These are phyloP conservation scores for Pythium coloratum DNA, from an alignment of 352 stramenopile genomes.

Conservation along the genomic window DNA sequence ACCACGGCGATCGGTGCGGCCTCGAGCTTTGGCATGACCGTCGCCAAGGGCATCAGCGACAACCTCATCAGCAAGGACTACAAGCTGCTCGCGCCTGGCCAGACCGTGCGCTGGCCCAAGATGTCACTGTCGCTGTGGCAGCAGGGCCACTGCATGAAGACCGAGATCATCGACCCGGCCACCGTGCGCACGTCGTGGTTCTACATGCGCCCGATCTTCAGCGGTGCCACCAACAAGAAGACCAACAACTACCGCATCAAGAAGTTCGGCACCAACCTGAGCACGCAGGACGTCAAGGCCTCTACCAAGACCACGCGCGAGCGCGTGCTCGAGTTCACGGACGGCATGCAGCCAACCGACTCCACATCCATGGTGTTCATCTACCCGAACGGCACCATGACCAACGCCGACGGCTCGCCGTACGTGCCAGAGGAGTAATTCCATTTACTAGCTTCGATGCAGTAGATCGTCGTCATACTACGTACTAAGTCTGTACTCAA, in stretches of 20 bases:
- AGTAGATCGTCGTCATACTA: too few relatives aligned
- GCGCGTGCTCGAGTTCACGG: too few relatives aligned
- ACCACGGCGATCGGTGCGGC: slow-evolving; percentile 11
- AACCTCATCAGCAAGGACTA: slow-evolving; percentile 38
- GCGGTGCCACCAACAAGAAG: slow-evolving; percentile 38
- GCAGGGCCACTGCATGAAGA: slow-evolving; percentile 44
- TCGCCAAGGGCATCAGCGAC: slow-evolving; percentile 39
- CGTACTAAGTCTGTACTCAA: too few relatives aligned
- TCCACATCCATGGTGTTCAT: too few relatives aligned
- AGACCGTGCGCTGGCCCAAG: slow-evolving; percentile 39
- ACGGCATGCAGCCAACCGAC: too few relatives aligned
- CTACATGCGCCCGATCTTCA: slow-evolving; percentile 62
- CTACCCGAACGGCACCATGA: too few relatives aligned
- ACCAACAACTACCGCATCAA: slow-evolving; percentile 50
- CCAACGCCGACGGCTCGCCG: too few relatives aligned
- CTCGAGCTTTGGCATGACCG: slow-evolving; percentile 34
- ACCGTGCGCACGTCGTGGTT: slow-evolving; percentile 41
- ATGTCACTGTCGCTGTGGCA: slow-evolving; percentile 53
- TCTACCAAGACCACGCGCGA: too few relatives aligned
- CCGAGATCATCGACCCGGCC: slow-evolving; percentile 37
- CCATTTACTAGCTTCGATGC: too few relatives aligned
- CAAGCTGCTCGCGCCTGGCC: slow-evolving; percentile 31
- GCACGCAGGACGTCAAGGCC: too few relatives aligned
- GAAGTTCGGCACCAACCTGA: slow-evolving; percentile 37
- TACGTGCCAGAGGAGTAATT: too few relatives aligned